phyloP scores from a whole-genome alignment of 2,329 filamentous ascomycete species.

The Pochonia chlamydosporia region DNA sequence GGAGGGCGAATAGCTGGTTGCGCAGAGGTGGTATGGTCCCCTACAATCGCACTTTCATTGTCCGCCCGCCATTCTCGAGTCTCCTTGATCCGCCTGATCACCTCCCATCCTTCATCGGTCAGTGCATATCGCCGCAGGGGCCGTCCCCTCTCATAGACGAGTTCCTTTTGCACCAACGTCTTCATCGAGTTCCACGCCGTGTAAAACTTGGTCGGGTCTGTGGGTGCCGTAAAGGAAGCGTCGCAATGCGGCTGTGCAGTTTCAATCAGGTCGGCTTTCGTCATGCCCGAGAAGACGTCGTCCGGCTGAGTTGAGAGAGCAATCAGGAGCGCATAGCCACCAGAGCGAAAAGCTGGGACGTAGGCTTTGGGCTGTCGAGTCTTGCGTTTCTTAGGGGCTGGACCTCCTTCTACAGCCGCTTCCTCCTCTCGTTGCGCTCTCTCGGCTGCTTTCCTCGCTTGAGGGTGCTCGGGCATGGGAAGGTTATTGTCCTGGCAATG shows the following conservation, averaged over 20 bases:
- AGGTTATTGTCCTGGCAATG: slow-evolving; percentile 63
- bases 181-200: slow-evolving; percentile 84
- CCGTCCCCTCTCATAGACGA: slow-evolving; percentile 66
- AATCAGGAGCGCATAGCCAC: slow-evolving; percentile 66
- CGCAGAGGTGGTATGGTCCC: background rate
- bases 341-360: slow-evolving; percentile 66
- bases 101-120: slow-evolving; percentile 74
- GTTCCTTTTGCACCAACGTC: slow-evolving; percentile 64
- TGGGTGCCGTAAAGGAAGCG: slow-evolving; percentile 63
- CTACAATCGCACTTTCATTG: slow-evolving; percentile 9
- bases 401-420: slow-evolving; percentile 27
- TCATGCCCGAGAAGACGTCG: slow-evolving; percentile 47
- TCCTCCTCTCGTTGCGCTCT: slow-evolving; percentile 25
- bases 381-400: slow-evolving; percentile 47
- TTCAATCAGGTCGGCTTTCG: slow-evolving; percentile 63
- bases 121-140: slow-evolving; percentile 63
- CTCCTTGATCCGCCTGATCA: slow-evolving; percentile 58
- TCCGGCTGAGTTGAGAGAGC: slow-evolving; percentile 57
- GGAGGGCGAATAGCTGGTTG: slow-evolving; percentile 10
- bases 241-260: slow-evolving; percentile 67
- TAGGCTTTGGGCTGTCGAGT: slow-evolving; percentile 58
- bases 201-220: slow-evolving; percentile 63
- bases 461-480: slow-evolving; percentile 58
- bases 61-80: slow-evolving; percentile 33
- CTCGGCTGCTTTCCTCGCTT: slow-evolving; percentile 33